Evolutionary conservation across 257 asterid genomes (phyloP).

Genomic region (Osmanthus fragrans): DNA sequence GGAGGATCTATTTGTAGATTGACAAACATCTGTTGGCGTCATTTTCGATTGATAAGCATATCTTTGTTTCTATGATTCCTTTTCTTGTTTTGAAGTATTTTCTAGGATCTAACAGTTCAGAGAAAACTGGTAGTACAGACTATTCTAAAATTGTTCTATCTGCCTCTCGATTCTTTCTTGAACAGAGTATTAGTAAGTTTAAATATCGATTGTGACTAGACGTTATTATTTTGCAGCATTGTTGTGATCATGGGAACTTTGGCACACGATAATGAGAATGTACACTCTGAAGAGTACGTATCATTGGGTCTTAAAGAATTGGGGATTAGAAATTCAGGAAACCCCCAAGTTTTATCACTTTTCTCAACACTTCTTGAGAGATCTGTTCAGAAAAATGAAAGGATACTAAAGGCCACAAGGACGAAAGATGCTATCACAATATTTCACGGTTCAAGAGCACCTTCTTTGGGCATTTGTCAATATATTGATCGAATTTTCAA

Average conservation of each 20-base stretch:
- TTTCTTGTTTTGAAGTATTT: not conserved
- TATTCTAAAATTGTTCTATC: not conserved
- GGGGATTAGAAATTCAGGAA: conserved; percentile 45
- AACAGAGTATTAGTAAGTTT: too few species aligned
- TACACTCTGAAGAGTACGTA: conserved; percentile 42
- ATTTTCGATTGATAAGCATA: not conserved
- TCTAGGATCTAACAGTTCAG: not conserved
- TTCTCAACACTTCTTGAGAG: conserved; percentile 70
- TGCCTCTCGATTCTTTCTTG: too few species aligned
- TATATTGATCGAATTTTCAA: conserved; percentile 82
- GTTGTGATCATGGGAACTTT: conserved; percentile 55
- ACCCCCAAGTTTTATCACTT: conserved; percentile 65
- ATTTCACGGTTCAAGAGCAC: conserved; percentile 81
- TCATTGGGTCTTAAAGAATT: conserved; percentile 59
- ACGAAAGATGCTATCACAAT: conserved; percentile 57
- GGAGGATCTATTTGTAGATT: not conserved
- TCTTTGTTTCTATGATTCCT: not conserved
- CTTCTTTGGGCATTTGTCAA: conserved; percentile 65
- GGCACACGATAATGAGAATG: conserved; percentile 41
- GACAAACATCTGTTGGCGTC: too few species aligned
- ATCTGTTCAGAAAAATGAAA: conserved; percentile 59
- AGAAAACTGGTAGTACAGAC: not conserved
- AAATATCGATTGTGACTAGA: not conserved
- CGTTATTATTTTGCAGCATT: conserved; percentile 37
- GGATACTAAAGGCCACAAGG: conserved; percentile 43